Percentiles rank a stretch among this genome's conserved stretches.
Evolutionary conservation across 1,284 basidiomycete genomes (phyloP).

Genomic region (Marasmius oreades): DNA sequence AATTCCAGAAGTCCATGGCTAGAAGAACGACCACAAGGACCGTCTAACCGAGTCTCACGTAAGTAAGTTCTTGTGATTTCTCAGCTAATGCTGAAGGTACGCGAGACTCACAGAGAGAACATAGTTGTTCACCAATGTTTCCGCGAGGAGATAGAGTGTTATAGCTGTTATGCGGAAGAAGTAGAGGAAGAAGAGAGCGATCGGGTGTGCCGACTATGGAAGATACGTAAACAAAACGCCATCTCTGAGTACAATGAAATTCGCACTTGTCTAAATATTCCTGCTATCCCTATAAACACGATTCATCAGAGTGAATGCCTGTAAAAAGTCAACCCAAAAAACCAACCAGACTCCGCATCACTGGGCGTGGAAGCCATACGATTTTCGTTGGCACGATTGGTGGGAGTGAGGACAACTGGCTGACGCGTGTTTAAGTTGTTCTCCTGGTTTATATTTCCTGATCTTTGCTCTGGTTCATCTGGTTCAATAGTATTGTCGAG

Average conservation of each 20-base stretch:
- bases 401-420: slow-evolving; percentile 56
- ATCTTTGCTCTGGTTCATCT: slow-evolving; percentile 46
- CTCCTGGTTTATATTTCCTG: slow-evolving; percentile 36
- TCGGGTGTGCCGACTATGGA: slow-evolving; percentile 79
- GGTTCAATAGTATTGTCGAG: slow-evolving; percentile 66
- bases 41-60: slow-evolving; percentile 51
- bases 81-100: neutral
- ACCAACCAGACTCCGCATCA: slow-evolving; percentile 71
- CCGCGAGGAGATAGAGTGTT: slow-evolving; percentile 84
- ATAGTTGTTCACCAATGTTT: slow-evolving; percentile 84
- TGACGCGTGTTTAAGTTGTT: slow-evolving; percentile 27
- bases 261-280: slow-evolving; percentile 70
- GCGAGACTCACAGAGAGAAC: slow-evolving; percentile 72
- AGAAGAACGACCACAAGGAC: slow-evolving; percentile 88
- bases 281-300: slow-evolving; percentile 54
- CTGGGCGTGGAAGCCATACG: slow-evolving; percentile 48
- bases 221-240: neutral
- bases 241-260: neutral
- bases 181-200: slow-evolving; percentile 81
- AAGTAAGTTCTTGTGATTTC: neutral
- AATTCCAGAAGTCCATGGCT: slow-evolving; percentile 97
- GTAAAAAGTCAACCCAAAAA: slow-evolving; percentile 1
- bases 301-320: neutral
- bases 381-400: slow-evolving; percentile 36
- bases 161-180: slow-evolving; percentile 85